Base-by-base conservation (phyloP, 2,329 filamentous ascomycete genomes). In the Arachnopeziza araneosa region DNA sequence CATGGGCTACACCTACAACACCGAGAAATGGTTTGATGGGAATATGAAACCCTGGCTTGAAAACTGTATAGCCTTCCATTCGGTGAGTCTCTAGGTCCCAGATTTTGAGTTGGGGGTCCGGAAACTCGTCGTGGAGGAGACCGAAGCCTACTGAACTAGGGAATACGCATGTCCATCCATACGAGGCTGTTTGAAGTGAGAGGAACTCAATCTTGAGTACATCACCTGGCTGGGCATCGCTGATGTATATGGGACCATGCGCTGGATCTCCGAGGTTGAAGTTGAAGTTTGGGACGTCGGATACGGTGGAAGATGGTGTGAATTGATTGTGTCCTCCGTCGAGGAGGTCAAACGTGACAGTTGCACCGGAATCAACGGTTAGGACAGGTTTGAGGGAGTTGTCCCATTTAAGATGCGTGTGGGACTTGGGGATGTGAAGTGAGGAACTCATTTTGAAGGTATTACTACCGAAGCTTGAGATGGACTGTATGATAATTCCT, bases 101-200 rank as follows among this genome's bases (percentile, higher is more conserved):
- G 52, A 82, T 78, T 64, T 80, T 80, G 60, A 83, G 70, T 14
- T 68, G 65, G 12, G 75, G 70, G 2, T 76, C 71, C 0, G 74
- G 69, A 58, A 78, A 82, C 53, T 82, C 79, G 54, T 80, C 78
- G 2, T 74, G 70, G 17, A 83, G 67, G 8, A 83, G 73, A 2
- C 81, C 80, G 63, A 82, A 82, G 21, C 73, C 60, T 0, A 77
- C 77, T 58, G 80, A 79, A 26, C 74, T 44, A 0, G 77, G 77
- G 55, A 83, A 73, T 30, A 82, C 75, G n/a, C 76, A 78, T 0
- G 80, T 81, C 80, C 80, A 83, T 30, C 80, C 81, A 73, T 77
- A 82, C 57, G 74, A 71, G 2, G 74, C 75, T 5, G 78, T 73
- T 58, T 74, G 63, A 4, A 83, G 71, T 24, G 75, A 72, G 19